Conservation (phyloP, 805 yeast species). For the Clavispora fructus region DNA sequence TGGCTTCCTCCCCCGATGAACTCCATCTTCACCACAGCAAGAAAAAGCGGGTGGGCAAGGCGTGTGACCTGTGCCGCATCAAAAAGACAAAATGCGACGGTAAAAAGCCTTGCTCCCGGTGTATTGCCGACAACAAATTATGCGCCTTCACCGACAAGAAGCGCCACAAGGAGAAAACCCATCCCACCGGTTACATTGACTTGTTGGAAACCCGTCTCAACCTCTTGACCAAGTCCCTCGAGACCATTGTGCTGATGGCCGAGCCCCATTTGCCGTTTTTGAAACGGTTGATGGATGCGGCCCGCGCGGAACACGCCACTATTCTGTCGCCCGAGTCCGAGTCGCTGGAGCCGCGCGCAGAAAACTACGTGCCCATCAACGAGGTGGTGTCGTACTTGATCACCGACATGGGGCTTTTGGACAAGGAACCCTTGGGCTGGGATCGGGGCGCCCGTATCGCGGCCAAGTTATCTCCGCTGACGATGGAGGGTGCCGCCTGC, state of each 20-base stretch:
- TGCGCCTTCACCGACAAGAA: constrained; percentile 56
- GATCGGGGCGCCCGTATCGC: constrained; percentile 40
- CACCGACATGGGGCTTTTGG: constrained; percentile 33
- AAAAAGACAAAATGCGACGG: constrained; percentile 65
- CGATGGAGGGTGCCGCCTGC: constrained; percentile 21
- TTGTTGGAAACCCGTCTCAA: constrained; percentile 54
- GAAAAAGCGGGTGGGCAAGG: constrained; percentile 58
- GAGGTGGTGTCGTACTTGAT: constrained; percentile 41
- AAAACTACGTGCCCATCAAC: constrained; percentile 37
- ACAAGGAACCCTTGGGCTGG: constrained; percentile 40
- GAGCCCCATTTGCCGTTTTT: constrained; percentile 25
- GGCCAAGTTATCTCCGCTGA: constrained; percentile 23
- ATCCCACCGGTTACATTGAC: constrained; percentile 60
- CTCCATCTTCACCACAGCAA: constrained; percentile 17
- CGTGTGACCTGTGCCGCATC: constrained; percentile 58
- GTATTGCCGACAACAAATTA: constrained; percentile 50
- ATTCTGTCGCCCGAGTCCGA: constrained; percentile 2
- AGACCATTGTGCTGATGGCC: constrained; percentile 32
- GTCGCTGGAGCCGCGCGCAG: background rate
- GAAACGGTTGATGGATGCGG: constrained; percentile 15
- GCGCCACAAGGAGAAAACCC: constrained; percentile 48
- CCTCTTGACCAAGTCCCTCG: constrained; percentile 46
- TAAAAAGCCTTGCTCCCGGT: constrained; percentile 53
- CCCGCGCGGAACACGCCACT: constrained; percentile 4
- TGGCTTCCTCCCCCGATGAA: constrained; percentile 7